Percentiles rank a stretch among this genome's conserved stretches.
phyloP scores from a whole-genome alignment of 768 basidiomycete species.

The Amanita pseudoporphyria region DNA sequence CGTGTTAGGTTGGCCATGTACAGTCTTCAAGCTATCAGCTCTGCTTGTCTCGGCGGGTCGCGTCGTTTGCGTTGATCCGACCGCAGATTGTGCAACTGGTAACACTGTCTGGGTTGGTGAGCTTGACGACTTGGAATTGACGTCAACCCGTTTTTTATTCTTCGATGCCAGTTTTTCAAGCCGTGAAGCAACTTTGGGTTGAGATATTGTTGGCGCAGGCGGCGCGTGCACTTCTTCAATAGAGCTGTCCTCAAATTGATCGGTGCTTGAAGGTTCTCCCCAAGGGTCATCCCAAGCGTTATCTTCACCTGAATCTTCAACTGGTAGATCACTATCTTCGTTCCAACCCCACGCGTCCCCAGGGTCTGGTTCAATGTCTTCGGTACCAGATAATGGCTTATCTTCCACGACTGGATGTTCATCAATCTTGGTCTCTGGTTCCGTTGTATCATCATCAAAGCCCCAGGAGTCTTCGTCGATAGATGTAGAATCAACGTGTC shows the following conservation, averaged over 20 bases:
- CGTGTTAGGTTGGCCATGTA: slow-evolving; percentile 13
- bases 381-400: slow-evolving; percentile 1
- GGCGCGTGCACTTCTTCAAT: slow-evolving; percentile 18
- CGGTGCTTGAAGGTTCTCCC: slow-evolving; percentile 32
- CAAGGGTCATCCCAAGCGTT: slow-evolving; percentile 62
- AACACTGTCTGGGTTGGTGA: background rate
- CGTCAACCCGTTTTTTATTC: slow-evolving; percentile 35
- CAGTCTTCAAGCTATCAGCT: slow-evolving; percentile 11
- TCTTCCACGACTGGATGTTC: slow-evolving; percentile 8
- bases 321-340: slow-evolving; percentile 34
- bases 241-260: slow-evolving; percentile 9
- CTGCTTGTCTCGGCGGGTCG: slow-evolving; percentile 13
- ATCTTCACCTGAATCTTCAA: slow-evolving; percentile 28
- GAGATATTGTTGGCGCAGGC: slow-evolving; percentile 21
- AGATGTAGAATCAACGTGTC: slow-evolving; percentile 17
- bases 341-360: slow-evolving; percentile 76
- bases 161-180: slow-evolving; percentile 50
- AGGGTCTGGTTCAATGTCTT: slow-evolving; percentile 23
- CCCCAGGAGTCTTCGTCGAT: slow-evolving; percentile 39
- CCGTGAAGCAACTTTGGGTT: slow-evolving; percentile 46
- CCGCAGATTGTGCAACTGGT: background rate
- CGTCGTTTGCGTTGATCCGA: slow-evolving; percentile 13
- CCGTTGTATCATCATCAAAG: slow-evolving; percentile 37
- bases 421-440: slow-evolving; percentile 14
- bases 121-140: slow-evolving; percentile 16